Conservation (phyloP, 2,329 filamentous ascomycete genomes). For the Alternaria arbusti region DNA sequence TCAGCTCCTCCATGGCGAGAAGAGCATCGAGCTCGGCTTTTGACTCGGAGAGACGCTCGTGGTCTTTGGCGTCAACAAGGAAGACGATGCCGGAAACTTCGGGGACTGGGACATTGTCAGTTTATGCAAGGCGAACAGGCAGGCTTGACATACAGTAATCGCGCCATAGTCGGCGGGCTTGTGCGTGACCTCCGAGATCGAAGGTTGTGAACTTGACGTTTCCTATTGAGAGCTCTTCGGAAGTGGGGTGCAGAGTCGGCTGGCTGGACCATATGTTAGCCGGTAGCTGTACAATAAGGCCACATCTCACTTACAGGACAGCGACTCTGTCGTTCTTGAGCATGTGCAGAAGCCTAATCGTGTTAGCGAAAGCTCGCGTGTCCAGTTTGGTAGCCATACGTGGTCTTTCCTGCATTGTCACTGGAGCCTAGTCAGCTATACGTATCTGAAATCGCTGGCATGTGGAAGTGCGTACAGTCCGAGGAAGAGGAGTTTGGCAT, state of each 20-base stretch:
- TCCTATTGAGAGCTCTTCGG: constrained; percentile 61
- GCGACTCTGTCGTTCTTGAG: constrained; percentile 89
- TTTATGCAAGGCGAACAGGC: neutral
- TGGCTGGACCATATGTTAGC: constrained; percentile 20
- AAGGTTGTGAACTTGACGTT: constrained; percentile 88
- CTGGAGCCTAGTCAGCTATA: constrained; percentile 71
- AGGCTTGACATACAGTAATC: constrained; percentile 41
- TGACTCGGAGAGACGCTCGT: constrained; percentile 90
- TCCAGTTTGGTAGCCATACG: constrained; percentile 53
- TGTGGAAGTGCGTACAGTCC: constrained; percentile 61
- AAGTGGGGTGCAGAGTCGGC: constrained; percentile 64
- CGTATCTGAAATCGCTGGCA: neutral
- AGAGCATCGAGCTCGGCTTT: constrained; percentile 96
- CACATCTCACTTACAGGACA: constrained; percentile 69
- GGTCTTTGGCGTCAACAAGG: constrained; percentile 96
- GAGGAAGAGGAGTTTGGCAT: constrained; percentile 74
- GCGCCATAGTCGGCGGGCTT: constrained; percentile 50
- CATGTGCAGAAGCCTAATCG: constrained; percentile 76
- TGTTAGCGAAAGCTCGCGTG: constrained; percentile 14
- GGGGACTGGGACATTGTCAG: constrained; percentile 35
- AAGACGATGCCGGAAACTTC: constrained; percentile 80
- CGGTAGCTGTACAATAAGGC: neutral
- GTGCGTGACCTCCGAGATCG: constrained; percentile 62
- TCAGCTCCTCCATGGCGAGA: constrained; percentile 93
- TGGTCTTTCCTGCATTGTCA: constrained; percentile 95